Evolutionary conservation across 176 grass and related monocot genomes (phyloP), one percentile per base, ranked within the genome.

Genomic region (Oryza officinalis): DNA sequence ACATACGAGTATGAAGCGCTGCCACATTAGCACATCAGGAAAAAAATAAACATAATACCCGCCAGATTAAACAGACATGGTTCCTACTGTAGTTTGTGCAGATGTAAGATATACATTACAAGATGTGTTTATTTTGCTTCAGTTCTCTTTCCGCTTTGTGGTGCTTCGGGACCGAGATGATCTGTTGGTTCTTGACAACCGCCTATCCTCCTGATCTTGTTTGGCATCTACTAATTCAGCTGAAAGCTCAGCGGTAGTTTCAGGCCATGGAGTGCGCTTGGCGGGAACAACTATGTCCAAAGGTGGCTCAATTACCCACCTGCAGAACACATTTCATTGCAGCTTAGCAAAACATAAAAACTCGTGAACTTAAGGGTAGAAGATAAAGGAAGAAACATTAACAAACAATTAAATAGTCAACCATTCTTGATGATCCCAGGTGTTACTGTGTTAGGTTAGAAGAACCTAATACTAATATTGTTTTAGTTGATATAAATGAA

Each of bases 201-300:
- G 84, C 71, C 83, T 86, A 30, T 88, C 89, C 33, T 86, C 85
- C 40, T 75, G 87, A 45, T 90, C 91, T 78, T 90, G 84, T 69
- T 92, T 92, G 33, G 44, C 27, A 1, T 83, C 79, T 23, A 79
- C 17, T 67, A 82, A 32, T 59, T 92, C 78, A 6, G 66, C 45
- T 17, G 85, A 67, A 69, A 87, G 65, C 71, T 94, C 93, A 0
- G 45, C 43, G 25, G 75, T 84, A 71, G 82, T 71, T 87, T 94
- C 89, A 73, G 89, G 91, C 96, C 96, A 99, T 13, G 96, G 96
- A 18, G 96, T 99, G 68, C 87, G 87, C 80, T 96, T 99, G 71
- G 93, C 85, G 27, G 89, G 87, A 63, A 99, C 52, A 3, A 90
- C 87, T 0, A 96, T 88, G 44, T 99, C 93, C 87, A 99, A 76